Evolutionary conservation across 306 rosid species (phyloP), one percentile per base, ranked within the genome.

Genomic region (Purshia tridentata): DNA sequence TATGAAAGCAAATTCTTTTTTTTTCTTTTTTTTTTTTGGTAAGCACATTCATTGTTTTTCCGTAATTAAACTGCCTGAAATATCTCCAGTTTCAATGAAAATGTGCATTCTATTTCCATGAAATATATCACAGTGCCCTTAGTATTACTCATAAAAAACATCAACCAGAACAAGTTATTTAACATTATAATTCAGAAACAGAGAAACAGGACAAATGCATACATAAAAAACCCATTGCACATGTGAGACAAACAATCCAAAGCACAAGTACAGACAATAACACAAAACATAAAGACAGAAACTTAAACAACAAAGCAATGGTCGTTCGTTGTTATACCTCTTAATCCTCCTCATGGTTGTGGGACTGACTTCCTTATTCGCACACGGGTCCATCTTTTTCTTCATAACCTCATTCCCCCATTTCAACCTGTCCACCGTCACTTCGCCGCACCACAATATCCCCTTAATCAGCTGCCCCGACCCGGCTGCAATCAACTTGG

Each of bases 401-500:
- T 94, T 92, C 96, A 91, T 73, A 69, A 87, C 85, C 70, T 83
- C 77, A 72, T 95, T 91, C 20, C 98, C 98, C 97, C 84, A 78
- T 44, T 86, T 85, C 88, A 95, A 80, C 85, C 97, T 87, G 5
- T 95, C 98, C 54, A 87, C 80, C 0, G 96, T 95, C 79, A 95
- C 97, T 80, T 95, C 99, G 4, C 99, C 97, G 42, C 99, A 95
- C 98, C 99, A 95, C 72, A 95, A 84, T 35, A 94, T 88, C 47
- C 99, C 99, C 81, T 82, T 79, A 13, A 94, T 80, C 85, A 91
- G 76, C 20, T 88, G 88, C 4, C 95, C 93, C 0, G 96, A 88
- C 14, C 98, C 99, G 0, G 87, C 69, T 2, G 97, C 93, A 14
- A 94, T 88, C 89, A 90, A 15, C 70, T 76, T 91, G 6, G 99